phyloP scores from a whole-genome alignment of 2,329 filamentous ascomycete genomes.

The Neurospora sp. region DNA sequence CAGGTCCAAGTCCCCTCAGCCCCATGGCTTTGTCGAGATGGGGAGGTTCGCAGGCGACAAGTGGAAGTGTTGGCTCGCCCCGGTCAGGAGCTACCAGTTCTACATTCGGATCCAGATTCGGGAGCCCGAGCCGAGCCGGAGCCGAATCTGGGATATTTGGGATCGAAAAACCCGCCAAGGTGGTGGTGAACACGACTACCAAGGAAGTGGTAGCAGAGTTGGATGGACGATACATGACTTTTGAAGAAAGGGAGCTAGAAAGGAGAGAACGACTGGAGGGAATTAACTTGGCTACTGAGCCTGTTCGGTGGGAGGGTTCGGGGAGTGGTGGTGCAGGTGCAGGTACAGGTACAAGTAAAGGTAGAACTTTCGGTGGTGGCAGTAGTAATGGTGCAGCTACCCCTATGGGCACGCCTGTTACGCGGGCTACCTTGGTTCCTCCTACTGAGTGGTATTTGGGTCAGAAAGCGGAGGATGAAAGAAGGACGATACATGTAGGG shows the following conservation, averaged over 20 bases:
- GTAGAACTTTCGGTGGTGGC: neutral
- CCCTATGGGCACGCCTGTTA: neutral
- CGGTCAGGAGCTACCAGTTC: too few relatives aligned
- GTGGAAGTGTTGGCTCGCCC: too few relatives aligned
- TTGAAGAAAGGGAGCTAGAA: neutral
- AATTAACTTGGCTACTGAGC: neutral
- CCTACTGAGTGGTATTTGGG: neutral
- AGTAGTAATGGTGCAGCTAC: neutral
- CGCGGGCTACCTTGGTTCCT: neutral
- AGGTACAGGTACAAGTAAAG: neutral
- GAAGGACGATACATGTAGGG: neutral
- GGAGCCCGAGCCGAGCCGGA: neutral
- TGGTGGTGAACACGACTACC: neutral
- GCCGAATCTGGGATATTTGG: neutral
- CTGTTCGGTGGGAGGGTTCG: neutral
- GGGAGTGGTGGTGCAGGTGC: neutral
- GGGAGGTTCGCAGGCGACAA: neutral
- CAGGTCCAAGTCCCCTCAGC: neutral
- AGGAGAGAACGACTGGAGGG: neutral
- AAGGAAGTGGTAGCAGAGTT: neutral
- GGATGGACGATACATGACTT: neutral
- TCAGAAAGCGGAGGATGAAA: neutral
- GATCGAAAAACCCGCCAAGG: neutral
- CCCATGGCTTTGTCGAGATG: neutral
- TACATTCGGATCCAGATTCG: neutral